Base-by-base conservation (phyloP, 2,329 filamentous ascomycete genomes). In the Drechslerella dactyloides region DNA sequence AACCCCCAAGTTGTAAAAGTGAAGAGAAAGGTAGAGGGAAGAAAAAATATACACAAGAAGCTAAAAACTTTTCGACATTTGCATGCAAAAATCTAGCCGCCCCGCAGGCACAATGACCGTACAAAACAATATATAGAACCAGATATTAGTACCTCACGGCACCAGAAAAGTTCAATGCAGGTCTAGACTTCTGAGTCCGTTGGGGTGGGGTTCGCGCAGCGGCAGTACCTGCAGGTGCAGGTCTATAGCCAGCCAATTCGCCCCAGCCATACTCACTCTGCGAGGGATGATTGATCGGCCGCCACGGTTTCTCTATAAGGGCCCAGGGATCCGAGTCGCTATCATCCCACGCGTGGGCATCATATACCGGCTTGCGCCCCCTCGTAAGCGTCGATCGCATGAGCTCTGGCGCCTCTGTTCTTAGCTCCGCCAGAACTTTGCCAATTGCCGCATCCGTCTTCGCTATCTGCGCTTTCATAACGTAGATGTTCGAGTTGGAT, bases 401-500 rank as follows among this genome's bases (percentile, higher is more conserved):
- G 76, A 37, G 75, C 48, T 73, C 55, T n/a, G 58, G 59, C 1
- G 70, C 51, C 6, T 74, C 74, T 76, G 83, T 84, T 66, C 80
- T 83, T 61, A 83, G 79, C 0, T 87, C 84, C 73, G 85, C 89
- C 75, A 96, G 80, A 44, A 96, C 87, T 0, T 89, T 84, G 11
- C 84, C 84, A 1, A 97, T 82, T 78, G 97, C 93, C 27, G 48
- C 55, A 1, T 85, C 81, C 46, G 96, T 90, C 60, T 87, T 83
- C 35, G 83, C 85, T 75, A 97, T 94, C 79, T 99, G 94, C 0
- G 94, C 93, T 76, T 86, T 88, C 56, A 97, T 84, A 78, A 94
- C 94, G 7, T 83, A 80, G 2, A 87, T 83, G 30, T 80, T 80
- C 1, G 80, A 79, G 63, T 81, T 76, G 42, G 68, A 65, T 11